phyloP scores from a whole-genome alignment of 306 rosid genomes.

The Arachis hypogaea region DNA sequence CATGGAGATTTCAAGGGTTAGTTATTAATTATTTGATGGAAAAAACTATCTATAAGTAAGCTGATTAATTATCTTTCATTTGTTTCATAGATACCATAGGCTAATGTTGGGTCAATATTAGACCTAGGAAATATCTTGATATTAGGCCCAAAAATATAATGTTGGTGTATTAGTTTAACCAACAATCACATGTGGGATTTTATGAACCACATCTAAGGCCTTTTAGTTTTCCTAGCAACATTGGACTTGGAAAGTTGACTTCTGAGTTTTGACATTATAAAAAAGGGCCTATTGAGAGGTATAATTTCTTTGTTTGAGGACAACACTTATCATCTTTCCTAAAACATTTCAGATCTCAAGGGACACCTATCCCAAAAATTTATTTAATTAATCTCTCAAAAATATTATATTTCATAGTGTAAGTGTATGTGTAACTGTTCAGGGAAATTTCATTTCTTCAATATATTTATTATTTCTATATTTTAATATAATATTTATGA shows the following conservation, averaged over 20 bases:
- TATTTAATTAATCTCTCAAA: neutral
- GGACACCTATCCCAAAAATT: neutral
- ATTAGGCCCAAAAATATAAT: neutral
- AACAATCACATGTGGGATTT: constrained; percentile 15
- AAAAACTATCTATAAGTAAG: no score
- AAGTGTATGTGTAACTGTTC: no score
- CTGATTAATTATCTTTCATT: neutral
- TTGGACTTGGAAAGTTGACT: neutral
- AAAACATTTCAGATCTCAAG: constrained; percentile 11
- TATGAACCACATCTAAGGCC: neutral
- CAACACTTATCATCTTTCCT: constrained; percentile 21
- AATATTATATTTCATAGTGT: no score
- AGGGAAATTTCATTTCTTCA: no score
- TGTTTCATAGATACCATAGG: neutral
- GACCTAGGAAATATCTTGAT: neutral
- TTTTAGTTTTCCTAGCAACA: neutral
- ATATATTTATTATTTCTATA: no score
- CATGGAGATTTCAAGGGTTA: no score
- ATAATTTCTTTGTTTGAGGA: constrained; percentile 21
- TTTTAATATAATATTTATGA: no score
- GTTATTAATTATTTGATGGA: neutral
- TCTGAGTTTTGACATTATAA: neutral
- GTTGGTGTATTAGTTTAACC: neutral
- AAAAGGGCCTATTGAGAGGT: neutral
- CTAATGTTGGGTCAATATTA: neutral